These are phyloP conservation scores for Cladosporium phlei DNA, from an alignment of 2,329 filamentous ascomycete species.

Conservation along the genomic window DNA sequence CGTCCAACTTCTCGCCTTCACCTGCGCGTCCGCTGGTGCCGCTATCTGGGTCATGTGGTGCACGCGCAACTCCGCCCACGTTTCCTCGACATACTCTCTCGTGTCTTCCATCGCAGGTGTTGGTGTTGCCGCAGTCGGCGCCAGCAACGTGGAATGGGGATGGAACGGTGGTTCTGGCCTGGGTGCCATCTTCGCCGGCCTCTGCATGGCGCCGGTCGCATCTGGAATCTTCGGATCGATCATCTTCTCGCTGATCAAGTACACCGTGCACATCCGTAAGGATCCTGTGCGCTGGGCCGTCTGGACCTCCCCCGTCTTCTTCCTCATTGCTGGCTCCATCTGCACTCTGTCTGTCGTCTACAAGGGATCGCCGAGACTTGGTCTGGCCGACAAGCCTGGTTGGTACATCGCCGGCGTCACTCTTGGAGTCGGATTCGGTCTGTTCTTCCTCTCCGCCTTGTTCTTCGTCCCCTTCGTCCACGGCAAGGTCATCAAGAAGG, in stretches of 20 bases:
- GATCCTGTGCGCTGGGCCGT: constrained; percentile 49
- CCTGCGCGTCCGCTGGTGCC: constrained; percentile 42
- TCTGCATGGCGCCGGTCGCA: constrained; percentile 47
- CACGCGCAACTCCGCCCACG: constrained; percentile 52
- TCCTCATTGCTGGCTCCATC: constrained; percentile 46
- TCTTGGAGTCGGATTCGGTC: constrained; percentile 32
- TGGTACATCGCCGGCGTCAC: constrained; percentile 51
- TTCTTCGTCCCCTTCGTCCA: constrained; percentile 37
- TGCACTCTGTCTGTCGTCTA: constrained; percentile 57
- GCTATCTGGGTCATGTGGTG: constrained; percentile 54
- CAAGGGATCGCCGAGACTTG: constrained; percentile 39
- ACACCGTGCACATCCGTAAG: constrained; percentile 46
- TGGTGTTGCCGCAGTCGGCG: constrained; percentile 52
- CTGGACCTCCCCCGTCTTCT: constrained; percentile 46
- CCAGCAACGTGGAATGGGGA: constrained; percentile 35
- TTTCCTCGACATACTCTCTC: constrained; percentile 59
- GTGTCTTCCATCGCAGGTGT: constrained; percentile 57
- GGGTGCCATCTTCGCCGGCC: constrained; percentile 40
- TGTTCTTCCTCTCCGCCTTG: constrained; percentile 38
- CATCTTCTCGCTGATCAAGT: constrained; percentile 49
- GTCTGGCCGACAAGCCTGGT: constrained; percentile 41
- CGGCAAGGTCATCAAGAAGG: constrained; percentile 29
- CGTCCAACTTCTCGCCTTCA: constrained; percentile 41
- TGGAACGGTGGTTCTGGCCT: constrained; percentile 42
- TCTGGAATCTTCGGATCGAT: constrained; percentile 46